phyloP scores from a whole-genome alignment of 371 early-diverging fungal genomes.

The Mycotypha africana region DNA sequence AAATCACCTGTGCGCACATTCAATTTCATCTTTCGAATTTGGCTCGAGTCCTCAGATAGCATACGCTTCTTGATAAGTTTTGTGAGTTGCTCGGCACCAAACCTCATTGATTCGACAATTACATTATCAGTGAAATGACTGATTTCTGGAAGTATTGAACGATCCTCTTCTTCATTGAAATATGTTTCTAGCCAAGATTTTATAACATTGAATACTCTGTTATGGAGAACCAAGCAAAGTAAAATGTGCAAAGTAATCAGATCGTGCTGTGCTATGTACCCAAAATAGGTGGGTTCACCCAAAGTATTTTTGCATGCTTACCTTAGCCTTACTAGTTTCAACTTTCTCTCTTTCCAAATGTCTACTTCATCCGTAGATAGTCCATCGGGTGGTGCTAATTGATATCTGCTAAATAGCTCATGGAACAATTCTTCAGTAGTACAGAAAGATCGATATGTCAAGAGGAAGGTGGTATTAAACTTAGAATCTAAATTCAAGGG shows the following conservation, averaged over 20 bases:
- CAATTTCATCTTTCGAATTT: conserved; percentile 63
- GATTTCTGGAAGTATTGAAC: conserved; percentile 56
- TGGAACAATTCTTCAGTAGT: conserved; percentile 71
- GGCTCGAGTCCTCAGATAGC: conserved; percentile 51
- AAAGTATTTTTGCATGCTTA: conserved; percentile 10
- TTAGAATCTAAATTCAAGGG: conserved; percentile 49
- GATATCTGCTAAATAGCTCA: conserved; percentile 66
- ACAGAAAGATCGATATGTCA: conserved; percentile 88
- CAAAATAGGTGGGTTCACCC: too few species aligned
- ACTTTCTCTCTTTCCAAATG: conserved; percentile 83
- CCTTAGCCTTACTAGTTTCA: conserved; percentile 79
- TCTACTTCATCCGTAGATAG: conserved; percentile 62
- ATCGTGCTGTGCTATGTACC: too few species aligned
- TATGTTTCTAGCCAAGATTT: conserved; percentile 89
- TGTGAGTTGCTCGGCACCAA: conserved; percentile 67
- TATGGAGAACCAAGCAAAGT: neutral
- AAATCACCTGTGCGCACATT: conserved; percentile 59
- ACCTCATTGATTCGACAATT: conserved; percentile 69
- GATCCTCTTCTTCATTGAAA: conserved; percentile 75
- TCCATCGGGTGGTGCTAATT: conserved; percentile 65
- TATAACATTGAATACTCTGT: conserved; percentile 83
- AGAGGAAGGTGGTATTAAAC: conserved; percentile 79
- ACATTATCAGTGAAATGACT: conserved; percentile 70
- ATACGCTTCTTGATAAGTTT: conserved; percentile 70
- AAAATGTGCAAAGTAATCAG: too few species aligned